phyloP scores from a whole-genome alignment of 2,329 filamentous ascomycete genomes.

The Epichloe hybrida region DNA sequence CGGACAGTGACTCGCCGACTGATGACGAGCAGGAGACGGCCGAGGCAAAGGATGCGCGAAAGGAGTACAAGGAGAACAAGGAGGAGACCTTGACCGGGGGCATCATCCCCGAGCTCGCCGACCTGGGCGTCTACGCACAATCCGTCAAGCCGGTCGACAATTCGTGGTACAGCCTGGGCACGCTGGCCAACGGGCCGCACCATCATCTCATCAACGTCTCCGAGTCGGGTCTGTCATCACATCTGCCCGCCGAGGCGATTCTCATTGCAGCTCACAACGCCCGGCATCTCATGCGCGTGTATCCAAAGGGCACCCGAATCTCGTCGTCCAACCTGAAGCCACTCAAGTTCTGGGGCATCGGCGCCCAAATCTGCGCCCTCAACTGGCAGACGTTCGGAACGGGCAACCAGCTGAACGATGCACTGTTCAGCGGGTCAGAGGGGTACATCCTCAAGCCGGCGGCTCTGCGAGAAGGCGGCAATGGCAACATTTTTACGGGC shows the following conservation, averaged over 20 bases:
- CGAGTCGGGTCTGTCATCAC: conserved; percentile 41
- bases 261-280: conserved; percentile 46
- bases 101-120: conserved; percentile 52
- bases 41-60: conserved; percentile 30
- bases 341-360: conserved; percentile 51
- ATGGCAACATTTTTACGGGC: conserved; percentile 31
- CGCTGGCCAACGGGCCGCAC: conserved; percentile 42
- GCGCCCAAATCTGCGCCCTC: conserved; percentile 55
- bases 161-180: conserved; percentile 45
- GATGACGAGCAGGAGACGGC: conserved; percentile 26
- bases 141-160: conserved; percentile 54
- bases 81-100: conserved; percentile 33
- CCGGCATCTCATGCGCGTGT: conserved; percentile 54
- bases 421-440: conserved; percentile 49
- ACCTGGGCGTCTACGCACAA: conserved; percentile 55
- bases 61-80: conserved; percentile 40
- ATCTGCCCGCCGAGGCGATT: conserved; percentile 33
- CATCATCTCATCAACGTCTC: conserved; percentile 59
- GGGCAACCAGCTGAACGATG: conserved; percentile 55
- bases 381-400: conserved; percentile 58
- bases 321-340: conserved; percentile 51
- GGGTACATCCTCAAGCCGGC: conserved; percentile 54
- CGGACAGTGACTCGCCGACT: conserved; percentile 21
- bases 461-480: conserved; percentile 41
- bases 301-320: conserved; percentile 55